Evolutionary conservation across 2,329 filamentous ascomycete species (phyloP).

Genomic region (Hymenoscyphus salicellus): DNA sequence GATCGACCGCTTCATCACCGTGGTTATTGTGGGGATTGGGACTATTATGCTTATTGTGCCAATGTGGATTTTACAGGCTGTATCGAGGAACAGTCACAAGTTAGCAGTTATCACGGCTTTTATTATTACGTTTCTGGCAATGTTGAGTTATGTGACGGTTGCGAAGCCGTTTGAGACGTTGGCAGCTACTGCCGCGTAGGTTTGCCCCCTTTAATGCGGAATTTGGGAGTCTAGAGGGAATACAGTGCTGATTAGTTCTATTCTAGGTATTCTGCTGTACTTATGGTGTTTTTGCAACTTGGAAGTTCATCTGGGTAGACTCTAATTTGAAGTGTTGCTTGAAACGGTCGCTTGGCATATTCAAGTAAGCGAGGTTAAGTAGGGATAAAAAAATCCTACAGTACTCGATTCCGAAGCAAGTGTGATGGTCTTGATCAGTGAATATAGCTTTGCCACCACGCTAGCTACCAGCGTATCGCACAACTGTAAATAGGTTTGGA

Average conservation of each 20-base stretch:
- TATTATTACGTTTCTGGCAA: slow-evolving; percentile 23
- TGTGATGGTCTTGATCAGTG: no score
- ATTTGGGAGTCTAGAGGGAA: neutral
- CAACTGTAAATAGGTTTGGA: no score
- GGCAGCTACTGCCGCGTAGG: slow-evolving; percentile 24
- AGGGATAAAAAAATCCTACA: no score
- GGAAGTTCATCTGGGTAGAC: no score
- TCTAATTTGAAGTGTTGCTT: no score
- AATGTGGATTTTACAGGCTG: slow-evolving; percentile 35
- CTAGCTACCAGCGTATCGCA: no score
- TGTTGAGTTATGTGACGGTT: slow-evolving; percentile 18
- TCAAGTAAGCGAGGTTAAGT: no score
- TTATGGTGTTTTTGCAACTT: slow-evolving; percentile 23
- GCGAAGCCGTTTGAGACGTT: slow-evolving; percentile 24
- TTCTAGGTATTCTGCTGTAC: slow-evolving; percentile 20
- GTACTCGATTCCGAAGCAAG: no score
- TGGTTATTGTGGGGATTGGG: slow-evolving; percentile 29
- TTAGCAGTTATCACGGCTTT: slow-evolving; percentile 37
- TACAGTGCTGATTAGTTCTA: neutral
- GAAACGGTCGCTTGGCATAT: no score
- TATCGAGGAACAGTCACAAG: no score
- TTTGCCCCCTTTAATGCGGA: no score
- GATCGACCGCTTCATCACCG: slow-evolving; percentile 29
- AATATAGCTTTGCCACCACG: no score
- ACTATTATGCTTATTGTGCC: slow-evolving; percentile 36